phyloP scores from a whole-genome alignment of 2,329 filamentous ascomycete species.

The Penicillium sp. region DNA sequence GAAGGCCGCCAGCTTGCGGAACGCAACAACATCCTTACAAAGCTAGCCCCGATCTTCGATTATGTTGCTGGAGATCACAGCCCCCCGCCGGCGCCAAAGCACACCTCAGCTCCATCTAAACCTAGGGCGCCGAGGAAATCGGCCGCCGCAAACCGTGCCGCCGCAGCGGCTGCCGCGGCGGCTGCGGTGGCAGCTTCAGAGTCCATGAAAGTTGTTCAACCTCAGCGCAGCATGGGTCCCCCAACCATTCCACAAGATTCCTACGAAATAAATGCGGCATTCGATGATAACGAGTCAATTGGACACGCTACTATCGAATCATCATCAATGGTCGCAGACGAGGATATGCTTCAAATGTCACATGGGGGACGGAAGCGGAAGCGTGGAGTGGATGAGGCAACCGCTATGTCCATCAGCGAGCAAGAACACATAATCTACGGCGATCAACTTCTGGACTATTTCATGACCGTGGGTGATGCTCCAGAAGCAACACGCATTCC shows the following conservation, averaged over 20 bases:
- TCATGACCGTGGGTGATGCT: slow-evolving; percentile 74
- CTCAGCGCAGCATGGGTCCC: slow-evolving; percentile 29
- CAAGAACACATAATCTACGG: slow-evolving; percentile 85
- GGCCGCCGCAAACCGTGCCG: slow-evolving; percentile 51
- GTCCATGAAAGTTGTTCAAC: slow-evolving; percentile 27
- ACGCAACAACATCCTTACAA: slow-evolving; percentile 77
- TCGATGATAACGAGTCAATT: slow-evolving; percentile 70
- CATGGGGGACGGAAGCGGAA: slow-evolving; percentile 64
- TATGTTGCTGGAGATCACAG: slow-evolving; percentile 75
- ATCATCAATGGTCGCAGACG: slow-evolving; percentile 75
- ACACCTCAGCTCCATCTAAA: slow-evolving; percentile 61
- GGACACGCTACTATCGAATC: slow-evolving; percentile 77
- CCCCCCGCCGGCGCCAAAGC: slow-evolving; percentile 86
- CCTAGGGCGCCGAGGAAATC: slow-evolving; percentile 63
- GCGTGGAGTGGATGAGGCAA: slow-evolving; percentile 57
- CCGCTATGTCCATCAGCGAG: slow-evolving; percentile 51
- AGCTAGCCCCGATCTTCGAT: slow-evolving; percentile 79
- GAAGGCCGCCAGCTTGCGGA: slow-evolving; percentile 73
- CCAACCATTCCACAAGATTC: slow-evolving; percentile 49
- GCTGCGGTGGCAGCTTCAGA: slow-evolving; percentile 19
- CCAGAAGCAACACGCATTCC: slow-evolving; percentile 50
- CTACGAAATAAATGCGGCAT: slow-evolving; percentile 55
- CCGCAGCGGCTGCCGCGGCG: not conserved
- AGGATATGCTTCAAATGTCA: slow-evolving; percentile 64
- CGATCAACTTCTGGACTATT: slow-evolving; percentile 90